phyloP scores from a whole-genome alignment of 768 basidiomycete genomes.

The Trametes elegans region DNA sequence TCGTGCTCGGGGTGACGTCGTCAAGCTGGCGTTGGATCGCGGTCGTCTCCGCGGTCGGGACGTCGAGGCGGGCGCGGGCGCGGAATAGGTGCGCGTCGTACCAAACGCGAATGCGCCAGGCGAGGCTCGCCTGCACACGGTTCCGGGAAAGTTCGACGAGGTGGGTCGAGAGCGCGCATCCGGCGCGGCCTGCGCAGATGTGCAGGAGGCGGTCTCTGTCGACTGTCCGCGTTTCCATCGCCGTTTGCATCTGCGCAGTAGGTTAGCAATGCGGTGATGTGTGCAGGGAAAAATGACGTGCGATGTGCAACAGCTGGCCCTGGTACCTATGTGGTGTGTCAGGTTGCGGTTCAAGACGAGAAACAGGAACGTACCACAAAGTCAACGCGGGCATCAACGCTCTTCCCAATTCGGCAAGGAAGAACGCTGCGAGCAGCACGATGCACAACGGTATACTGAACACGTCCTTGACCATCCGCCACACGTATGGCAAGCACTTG shows the following conservation, averaged over 20 bases:
- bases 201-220: conserved; percentile 53
- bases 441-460: not conserved
- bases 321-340: conserved; percentile 56
- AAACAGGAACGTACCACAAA: conserved; percentile 45
- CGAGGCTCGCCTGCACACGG: conserved; percentile 39
- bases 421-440: not conserved
- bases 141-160: conserved; percentile 39
- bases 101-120: conserved; percentile 54
- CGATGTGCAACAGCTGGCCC: conserved; percentile 61
- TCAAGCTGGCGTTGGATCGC: conserved; percentile 64
- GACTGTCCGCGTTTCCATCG: conserved; percentile 60
- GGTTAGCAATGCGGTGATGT: not conserved
- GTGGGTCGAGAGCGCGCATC: conserved; percentile 46
- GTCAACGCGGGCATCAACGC: conserved; percentile 57
- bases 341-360: not conserved
- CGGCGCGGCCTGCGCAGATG: conserved; percentile 52
- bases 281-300: conserved; percentile 29
- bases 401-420: not conserved
- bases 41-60: conserved; percentile 70
- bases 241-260: conserved; percentile 53
- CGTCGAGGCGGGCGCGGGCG: conserved; percentile 67
- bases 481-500: conserved; percentile 55
- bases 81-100: conserved; percentile 63
- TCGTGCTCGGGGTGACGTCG: conserved; percentile 37
- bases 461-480: not conserved